Evolutionary conservation across 768 basidiomycete species (phyloP).

Genomic region (Suillus subalutaceus): DNA sequence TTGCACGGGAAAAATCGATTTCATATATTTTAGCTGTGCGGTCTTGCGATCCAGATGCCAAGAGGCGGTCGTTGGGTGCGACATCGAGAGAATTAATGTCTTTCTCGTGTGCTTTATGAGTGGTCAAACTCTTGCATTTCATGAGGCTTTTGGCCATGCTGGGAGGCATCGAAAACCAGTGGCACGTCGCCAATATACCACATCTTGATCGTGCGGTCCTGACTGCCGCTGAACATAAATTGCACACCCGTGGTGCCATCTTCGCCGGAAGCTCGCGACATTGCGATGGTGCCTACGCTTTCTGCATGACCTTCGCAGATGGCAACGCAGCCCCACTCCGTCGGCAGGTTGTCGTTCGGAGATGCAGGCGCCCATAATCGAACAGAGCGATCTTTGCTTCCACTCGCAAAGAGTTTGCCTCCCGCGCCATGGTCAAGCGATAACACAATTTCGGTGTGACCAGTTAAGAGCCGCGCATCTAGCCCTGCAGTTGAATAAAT

Average conservation of each 20-base stretch:
- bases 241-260: constrained; percentile 24
- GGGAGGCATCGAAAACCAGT: constrained; percentile 27
- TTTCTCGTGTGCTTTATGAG: constrained; percentile 94
- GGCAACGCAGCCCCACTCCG: constrained; percentile 67
- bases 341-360: constrained; percentile 11
- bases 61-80: constrained; percentile 82
- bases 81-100: constrained; percentile 98
- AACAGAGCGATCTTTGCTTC: constrained; percentile 90
- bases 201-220: constrained; percentile 98
- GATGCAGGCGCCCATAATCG: constrained; percentile 70
- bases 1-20: constrained; percentile 56
- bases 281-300: constrained; percentile 86
- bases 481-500: constrained; percentile 77
- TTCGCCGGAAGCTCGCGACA: constrained; percentile 59
- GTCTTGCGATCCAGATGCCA: constrained; percentile 96
- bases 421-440: constrained; percentile 71
- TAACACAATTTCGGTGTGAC: constrained; percentile 91
- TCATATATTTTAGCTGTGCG: constrained; percentile 90
- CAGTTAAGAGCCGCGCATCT: constrained; percentile 84
- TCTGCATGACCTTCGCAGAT: constrained; percentile 94
- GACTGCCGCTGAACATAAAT: constrained; percentile 94
- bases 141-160: constrained; percentile 26
- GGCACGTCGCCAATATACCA: constrained; percentile 82
- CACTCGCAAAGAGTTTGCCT: constrained; percentile 80
- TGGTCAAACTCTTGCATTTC: constrained; percentile 77